Evolutionary conservation across 306 rosid species (phyloP).

Genomic region (Malus sylvestris): DNA sequence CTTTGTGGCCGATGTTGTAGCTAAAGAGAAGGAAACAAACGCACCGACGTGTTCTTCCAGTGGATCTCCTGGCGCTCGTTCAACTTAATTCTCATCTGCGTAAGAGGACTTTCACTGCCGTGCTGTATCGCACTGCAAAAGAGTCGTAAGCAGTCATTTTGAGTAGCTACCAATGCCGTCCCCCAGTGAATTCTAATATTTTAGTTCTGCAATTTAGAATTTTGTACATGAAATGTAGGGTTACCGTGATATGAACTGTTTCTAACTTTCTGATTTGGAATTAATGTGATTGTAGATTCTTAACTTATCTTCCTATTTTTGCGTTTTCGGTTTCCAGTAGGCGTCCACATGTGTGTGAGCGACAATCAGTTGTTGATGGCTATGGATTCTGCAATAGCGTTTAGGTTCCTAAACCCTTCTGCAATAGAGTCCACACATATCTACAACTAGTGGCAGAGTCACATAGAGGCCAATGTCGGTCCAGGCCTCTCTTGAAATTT

Average conservation of each 20-base stretch:
- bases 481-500: too few relatives aligned
- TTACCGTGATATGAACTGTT: background rate
- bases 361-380: too few relatives aligned
- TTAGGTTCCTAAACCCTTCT: too few relatives aligned
- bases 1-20: slow-evolving; percentile 54
- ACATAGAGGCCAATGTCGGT: too few relatives aligned
- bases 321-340: too few relatives aligned
- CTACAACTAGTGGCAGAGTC: too few relatives aligned
- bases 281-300: too few relatives aligned
- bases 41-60: background rate
- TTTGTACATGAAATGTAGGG: background rate
- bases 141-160: background rate
- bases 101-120: background rate
- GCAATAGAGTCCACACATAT: background rate
- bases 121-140: background rate
- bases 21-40: slow-evolving; percentile 14
- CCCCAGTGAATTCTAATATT: background rate
- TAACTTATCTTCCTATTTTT: too few relatives aligned
- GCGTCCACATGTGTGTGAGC: too few relatives aligned
- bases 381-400: too few relatives aligned
- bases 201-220: background rate
- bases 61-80: background rate
- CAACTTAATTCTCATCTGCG: background rate
- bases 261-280: background rate
- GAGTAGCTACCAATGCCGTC: background rate